These are phyloP conservation scores for Coniferiporia sulphurascens DNA, from an alignment of 1,284 basidiomycete species.

Conservation along the genomic window DNA sequence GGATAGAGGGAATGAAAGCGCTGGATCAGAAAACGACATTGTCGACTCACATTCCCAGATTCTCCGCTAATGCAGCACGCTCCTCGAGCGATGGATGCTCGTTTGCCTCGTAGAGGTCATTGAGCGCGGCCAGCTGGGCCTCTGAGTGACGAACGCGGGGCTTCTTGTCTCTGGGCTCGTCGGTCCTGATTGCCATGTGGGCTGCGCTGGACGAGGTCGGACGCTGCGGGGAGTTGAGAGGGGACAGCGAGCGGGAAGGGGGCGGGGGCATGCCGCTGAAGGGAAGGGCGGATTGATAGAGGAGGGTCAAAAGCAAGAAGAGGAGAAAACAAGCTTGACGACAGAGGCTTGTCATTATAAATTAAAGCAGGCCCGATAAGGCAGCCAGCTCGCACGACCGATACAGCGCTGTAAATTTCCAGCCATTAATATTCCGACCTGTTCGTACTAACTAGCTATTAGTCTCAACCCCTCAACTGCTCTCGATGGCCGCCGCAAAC, in stretches of 20 bases:
- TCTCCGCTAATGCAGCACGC: slow-evolving; percentile 59
- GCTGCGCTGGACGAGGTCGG: slow-evolving; percentile 27
- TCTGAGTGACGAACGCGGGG: slow-evolving; percentile 71
- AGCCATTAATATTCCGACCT: background rate
- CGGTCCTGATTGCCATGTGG: slow-evolving; percentile 20
- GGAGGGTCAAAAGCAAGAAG: slow-evolving; percentile 23
- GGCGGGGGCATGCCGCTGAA: slow-evolving; percentile 22
- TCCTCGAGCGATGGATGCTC: slow-evolving; percentile 71
- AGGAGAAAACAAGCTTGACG: slow-evolving; percentile 21
- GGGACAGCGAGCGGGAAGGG: slow-evolving; percentile 23
- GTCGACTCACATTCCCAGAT: slow-evolving; percentile 63
- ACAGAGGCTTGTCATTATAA: background rate
- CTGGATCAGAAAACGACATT: slow-evolving; percentile 16
- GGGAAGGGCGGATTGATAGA: slow-evolving; percentile 13
- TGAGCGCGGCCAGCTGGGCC: slow-evolving; percentile 63
- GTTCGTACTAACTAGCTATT: background rate
- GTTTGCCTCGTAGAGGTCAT: slow-evolving; percentile 68
- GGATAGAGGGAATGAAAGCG: slow-evolving; percentile 15
- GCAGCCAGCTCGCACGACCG: background rate
- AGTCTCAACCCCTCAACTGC: background rate
- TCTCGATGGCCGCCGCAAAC: slow-evolving; percentile 1
- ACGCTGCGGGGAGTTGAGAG: slow-evolving; percentile 23
- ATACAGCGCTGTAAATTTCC: background rate
- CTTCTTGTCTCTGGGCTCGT: slow-evolving; percentile 48
- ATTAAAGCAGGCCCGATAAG: background rate